These are phyloP conservation scores for Kingdonia uniflora DNA, from an alignment of 164 flowering plant species.

Conservation along the genomic window DNA sequence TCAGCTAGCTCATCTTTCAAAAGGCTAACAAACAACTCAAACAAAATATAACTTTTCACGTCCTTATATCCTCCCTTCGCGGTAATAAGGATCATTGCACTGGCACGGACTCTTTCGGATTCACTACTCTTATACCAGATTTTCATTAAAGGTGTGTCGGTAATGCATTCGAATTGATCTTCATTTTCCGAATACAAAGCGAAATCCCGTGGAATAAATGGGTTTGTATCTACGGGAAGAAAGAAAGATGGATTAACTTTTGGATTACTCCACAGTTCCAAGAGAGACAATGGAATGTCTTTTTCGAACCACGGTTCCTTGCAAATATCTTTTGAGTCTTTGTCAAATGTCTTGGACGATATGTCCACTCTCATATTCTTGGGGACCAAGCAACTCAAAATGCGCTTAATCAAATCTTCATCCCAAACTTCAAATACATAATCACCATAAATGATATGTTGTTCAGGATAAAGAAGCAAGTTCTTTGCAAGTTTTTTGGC, in stretches of 20 bases:
- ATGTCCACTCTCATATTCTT: constrained; percentile 91
- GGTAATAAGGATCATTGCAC: constrained; percentile 73
- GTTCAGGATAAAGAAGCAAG: constrained; percentile 64
- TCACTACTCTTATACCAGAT: constrained; percentile 87
- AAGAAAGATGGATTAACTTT: constrained; percentile 53
- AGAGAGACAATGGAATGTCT: constrained; percentile 48
- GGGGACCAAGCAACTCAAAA: constrained; percentile 63
- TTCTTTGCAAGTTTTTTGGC: constrained; percentile 90
- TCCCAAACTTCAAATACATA: constrained; percentile 81
- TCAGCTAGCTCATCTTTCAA: constrained; percentile 92
- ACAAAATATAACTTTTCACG: constrained; percentile 54
- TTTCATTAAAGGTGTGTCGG: constrained; percentile 68
- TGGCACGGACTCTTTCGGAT: constrained; percentile 78
- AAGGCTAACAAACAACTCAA: constrained; percentile 70
- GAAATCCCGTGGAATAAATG: constrained; percentile 79
- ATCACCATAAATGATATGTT: constrained; percentile 85
- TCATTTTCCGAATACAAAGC: constrained; percentile 38
- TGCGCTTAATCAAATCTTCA: constrained; percentile 38
- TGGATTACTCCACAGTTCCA: constrained; percentile 71
- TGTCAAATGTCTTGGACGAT: constrained; percentile 46
- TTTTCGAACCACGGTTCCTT: constrained; percentile 98
- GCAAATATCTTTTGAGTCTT: constrained; percentile 38
- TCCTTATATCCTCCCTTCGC: constrained; percentile 54
- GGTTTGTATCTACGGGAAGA: constrained; percentile 60
- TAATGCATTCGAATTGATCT: constrained; percentile 51